Evolutionary conservation across 83 land plant species (phyloP).

Genomic region (Picea mariana): DNA sequence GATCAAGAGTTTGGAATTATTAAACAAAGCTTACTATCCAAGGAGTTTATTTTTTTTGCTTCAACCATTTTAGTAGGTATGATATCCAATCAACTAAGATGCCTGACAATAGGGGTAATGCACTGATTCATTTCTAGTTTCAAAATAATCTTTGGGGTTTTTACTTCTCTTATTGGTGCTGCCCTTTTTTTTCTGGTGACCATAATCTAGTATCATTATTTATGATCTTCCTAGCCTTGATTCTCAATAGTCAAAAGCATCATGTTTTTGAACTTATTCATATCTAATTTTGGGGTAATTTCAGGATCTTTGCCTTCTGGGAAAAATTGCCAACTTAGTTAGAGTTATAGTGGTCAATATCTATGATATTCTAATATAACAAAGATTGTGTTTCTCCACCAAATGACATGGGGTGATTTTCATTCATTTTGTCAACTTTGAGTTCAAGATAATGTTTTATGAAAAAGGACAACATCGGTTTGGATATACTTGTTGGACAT

Average conservation of each 20-base stretch:
- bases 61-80: background rate
- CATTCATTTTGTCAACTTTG: background rate
- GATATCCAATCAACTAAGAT: background rate
- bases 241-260: background rate
- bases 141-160: no score
- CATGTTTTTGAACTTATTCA: no score
- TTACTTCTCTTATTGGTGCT: background rate
- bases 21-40: background rate
- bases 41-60: background rate
- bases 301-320: no score
- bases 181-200: background rate
- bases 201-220: background rate
- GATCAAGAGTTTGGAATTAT: background rate
- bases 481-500: background rate
- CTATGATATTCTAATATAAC: background rate
- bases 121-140: no score
- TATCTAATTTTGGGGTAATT: no score
- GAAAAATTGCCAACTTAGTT: no score
- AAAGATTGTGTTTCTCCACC: background rate
- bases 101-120: background rate
- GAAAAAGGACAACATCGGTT: background rate
- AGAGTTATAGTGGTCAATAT: background rate
- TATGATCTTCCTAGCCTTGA: background rate
- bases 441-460: background rate
- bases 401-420: background rate